A percentile compares a stretch with the other conserved stretches of the same genome.
Evolutionary conservation across 2,329 filamentous ascomycete genomes (phyloP).

Genomic region (Malbranchea zuffiana): DNA sequence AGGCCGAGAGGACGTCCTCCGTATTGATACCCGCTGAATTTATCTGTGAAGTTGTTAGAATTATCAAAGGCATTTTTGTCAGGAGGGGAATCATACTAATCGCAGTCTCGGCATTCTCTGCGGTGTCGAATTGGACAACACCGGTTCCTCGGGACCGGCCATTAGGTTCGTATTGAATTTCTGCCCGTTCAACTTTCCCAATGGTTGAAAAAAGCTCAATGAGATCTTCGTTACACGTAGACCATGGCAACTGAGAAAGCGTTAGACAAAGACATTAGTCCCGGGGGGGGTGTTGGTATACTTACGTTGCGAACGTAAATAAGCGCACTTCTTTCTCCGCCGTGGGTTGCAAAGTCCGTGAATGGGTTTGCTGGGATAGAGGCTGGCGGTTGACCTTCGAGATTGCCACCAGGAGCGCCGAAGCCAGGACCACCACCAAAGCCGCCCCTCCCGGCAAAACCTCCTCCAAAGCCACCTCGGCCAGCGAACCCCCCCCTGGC

Average conservation of each 20-base stretch:
- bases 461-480: constrained; percentile 42
- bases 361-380: constrained; percentile 68
- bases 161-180: constrained; percentile 97
- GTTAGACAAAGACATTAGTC: constrained; percentile 19
- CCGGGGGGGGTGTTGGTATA: background rate
- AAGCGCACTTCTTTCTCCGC: constrained; percentile 67
- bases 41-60: constrained; percentile 44
- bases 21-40: constrained; percentile 97
- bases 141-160: constrained; percentile 89
- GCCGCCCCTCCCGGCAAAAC: constrained; percentile 48
- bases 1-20: constrained; percentile 87
- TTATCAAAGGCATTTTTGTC: background rate
- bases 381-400: constrained; percentile 25
- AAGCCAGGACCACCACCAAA: constrained; percentile 35
- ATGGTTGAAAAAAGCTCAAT: constrained; percentile 96
- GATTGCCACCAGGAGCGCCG: constrained; percentile 31
- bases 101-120: constrained; percentile 78
- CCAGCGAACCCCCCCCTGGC: constrained; percentile 48
- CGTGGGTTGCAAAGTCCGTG: constrained; percentile 81
- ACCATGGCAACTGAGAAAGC: constrained; percentile 73
- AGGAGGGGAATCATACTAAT: constrained; percentile 47
- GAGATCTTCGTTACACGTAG: constrained; percentile 94
- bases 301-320: constrained; percentile 98
- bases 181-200: constrained; percentile 94
- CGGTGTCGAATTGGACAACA: constrained; percentile 83